phyloP scores from a whole-genome alignment of 306 rosid species.

The Gastrolobium villosum region DNA sequence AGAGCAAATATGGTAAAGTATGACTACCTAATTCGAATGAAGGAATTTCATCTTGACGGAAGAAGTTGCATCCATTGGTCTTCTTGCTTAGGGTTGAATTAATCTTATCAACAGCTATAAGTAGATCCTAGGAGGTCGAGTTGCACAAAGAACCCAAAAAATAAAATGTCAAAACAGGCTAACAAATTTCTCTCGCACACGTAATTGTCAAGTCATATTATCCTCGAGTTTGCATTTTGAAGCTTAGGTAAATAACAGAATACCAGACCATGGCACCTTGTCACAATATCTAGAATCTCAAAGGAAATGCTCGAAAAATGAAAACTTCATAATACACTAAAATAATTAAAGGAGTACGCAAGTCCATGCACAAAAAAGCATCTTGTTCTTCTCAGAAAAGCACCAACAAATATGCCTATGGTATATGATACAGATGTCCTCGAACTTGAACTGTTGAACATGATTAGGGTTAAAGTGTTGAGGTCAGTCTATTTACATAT shows the following conservation, averaged over 20 bases:
- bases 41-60: conserved; percentile 85
- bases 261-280: conserved; percentile 5
- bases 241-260: conserved; percentile 19
- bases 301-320: conserved; percentile 6
- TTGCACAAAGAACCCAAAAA: conserved; percentile 28
- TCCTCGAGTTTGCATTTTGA: background rate
- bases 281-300: conserved; percentile 3
- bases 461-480: conserved; percentile 10
- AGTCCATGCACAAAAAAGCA: background rate
- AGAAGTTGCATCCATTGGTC: conserved; percentile 59
- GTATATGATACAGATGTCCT: background rate
- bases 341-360: background rate
- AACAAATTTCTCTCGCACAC: conserved; percentile 9
- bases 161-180: conserved; percentile 23
- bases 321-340: background rate
- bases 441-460: conserved; percentile 9
- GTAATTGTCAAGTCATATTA: conserved; percentile 21
- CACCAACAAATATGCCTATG: background rate
- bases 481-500: background rate
- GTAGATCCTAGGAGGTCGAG: conserved; percentile 66
- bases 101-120: conserved; percentile 86
- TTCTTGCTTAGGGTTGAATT: conserved; percentile 71
- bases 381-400: background rate
- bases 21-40: conserved; percentile 76
- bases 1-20: background rate